Base-by-base conservation (phyloP, 768 basidiomycete genomes). In the Leccinellum luteum region DNA sequence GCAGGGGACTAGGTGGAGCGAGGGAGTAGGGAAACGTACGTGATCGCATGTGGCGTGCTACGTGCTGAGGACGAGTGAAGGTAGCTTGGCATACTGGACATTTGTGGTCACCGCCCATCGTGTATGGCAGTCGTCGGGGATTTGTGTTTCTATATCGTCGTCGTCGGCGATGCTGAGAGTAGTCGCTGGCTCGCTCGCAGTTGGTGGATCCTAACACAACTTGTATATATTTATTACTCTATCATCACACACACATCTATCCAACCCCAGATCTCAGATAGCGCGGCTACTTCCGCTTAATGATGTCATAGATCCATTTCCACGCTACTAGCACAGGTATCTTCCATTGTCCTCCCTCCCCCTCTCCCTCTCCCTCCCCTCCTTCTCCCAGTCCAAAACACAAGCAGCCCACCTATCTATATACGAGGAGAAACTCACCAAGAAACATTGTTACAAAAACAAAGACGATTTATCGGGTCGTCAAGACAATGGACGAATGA, bases 51-150 rank as follows among this genome's bases (percentile, higher is more conserved):
- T 92, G 92, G 51, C 91, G 77, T 1, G 90, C 89, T 48, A 94
- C 92, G 83, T 94, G 91, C 66, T 93, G 91, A 28, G 91, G 91
- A 52, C 91, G 81, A 23, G 92, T 94, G 63, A 94, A 94, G 0
- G 90, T 92, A 0, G 92, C 88, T 61, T 88, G 83, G 71, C 91
- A 94, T 13, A 93, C 90, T 17, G 91, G 86, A 70, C 92, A 93
- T 72, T 87, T 89, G 80, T 90, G 88, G 74, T 90, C 89, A 35
- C 89, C 89, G 59, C 81, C 89, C 89, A 90, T 90, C 28, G 55
- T 64, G 25, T 45, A 31, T 52, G 6, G 6, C 57, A 0, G 43
- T 51, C 19, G 35, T 48, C 17, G 56, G 7, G 10, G 15, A 2
- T 31, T n/a, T n/a, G n/a, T n/a, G n/a, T 4, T 38, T 38, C 30